A percentile compares a stretch with the other conserved stretches of the same genome.
Evolutionary conservation across 2,329 filamentous ascomycete genomes (phyloP).

Genomic region (Colletotrichum cereale): DNA sequence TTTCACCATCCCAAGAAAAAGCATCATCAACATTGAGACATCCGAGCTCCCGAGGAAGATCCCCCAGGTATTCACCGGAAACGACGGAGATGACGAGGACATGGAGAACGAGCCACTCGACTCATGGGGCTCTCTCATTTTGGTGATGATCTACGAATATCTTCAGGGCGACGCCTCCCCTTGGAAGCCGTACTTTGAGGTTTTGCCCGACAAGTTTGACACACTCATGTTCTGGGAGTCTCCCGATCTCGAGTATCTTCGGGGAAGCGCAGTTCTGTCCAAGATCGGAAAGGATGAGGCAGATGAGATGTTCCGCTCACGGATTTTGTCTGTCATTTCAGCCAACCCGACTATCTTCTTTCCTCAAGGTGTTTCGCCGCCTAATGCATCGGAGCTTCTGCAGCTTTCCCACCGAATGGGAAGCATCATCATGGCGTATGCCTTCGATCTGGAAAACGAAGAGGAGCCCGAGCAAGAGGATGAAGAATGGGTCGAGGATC

Average conservation of each 20-base stretch:
- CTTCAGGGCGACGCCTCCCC: slow-evolving; percentile 69
- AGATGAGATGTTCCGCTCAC: slow-evolving; percentile 73
- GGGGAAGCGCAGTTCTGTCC: slow-evolving; percentile 79
- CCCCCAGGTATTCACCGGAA: slow-evolving; percentile 63
- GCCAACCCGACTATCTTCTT: slow-evolving; percentile 61
- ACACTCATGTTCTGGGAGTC: slow-evolving; percentile 92
- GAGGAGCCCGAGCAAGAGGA: slow-evolving; percentile 72
- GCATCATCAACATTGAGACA: slow-evolving; percentile 79
- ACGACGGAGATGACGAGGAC: slow-evolving; percentile 48
- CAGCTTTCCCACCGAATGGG: slow-evolving; percentile 82
- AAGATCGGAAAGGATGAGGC: slow-evolving; percentile 83
- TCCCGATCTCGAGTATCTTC: slow-evolving; percentile 77
- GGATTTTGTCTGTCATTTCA: slow-evolving; percentile 65
- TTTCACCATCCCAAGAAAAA: slow-evolving; percentile 81
- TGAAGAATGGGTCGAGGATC: slow-evolving; percentile 74
- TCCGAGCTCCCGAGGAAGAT: slow-evolving; percentile 74
- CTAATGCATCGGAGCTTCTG: slow-evolving; percentile 60
- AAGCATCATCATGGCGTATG: slow-evolving; percentile 91
- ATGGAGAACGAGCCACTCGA: slow-evolving; percentile 58
- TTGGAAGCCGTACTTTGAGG: slow-evolving; percentile 83
- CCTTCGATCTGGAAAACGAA: slow-evolving; percentile 79
- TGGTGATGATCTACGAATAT: slow-evolving; percentile 84
- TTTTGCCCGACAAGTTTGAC: slow-evolving; percentile 80
- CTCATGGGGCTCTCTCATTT: slow-evolving; percentile 73
- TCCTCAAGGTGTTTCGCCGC: slow-evolving; percentile 47